Base-by-base conservation (phyloP, 2,329 filamentous ascomycete species). In the Fusarium palustre region DNA sequence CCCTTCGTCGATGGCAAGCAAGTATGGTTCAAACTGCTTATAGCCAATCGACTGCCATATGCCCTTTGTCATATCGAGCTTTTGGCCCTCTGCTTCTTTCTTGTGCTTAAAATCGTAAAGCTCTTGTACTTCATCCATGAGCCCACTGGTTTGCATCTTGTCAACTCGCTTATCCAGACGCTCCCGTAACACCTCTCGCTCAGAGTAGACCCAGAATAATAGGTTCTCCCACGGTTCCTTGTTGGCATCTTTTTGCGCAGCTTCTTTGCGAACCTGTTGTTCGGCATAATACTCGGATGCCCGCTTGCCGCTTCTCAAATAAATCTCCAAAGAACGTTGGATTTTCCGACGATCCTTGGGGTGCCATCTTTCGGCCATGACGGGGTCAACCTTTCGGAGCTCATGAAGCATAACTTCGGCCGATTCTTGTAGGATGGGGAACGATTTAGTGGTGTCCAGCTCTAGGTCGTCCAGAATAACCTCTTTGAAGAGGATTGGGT, bases 21-120 rank as follows among this genome's bases (percentile, higher is more conserved):
- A 81, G 74, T 94, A 97, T 0, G 88, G 85, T 59, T 92, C 86
- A 76, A 98, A 91, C 76, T 99, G 93, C 77, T 97, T 97, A 80
- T 94, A 97, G 1, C 96, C 96, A 66, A 99, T 99, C 2, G 94
- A 96, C 55, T 97, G 92, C 94, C 95, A 99, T 43, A 99, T 97
- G 1, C 96, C 97, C 55, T 90, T 89, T 2, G 88, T 92, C 69
- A 88, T 85, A 75, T 98, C 93, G 3, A 96, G 80, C 0, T 79
- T 69, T 3, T 83, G 78, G 0, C 88, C 90, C 3, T 81, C 74
- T 0, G 81, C 76, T 0, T 77, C 68, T 20, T 75, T 76, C 3
- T 74, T 55, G 20, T 70, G 78, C 55, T 80, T 81, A 48, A 83
- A 81, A 2, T 79, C 71, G 63, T 83, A 81, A 45, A 89, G 79